Base-by-base conservation (phyloP, 495 filamentous ascomycete species). In the Tuber borchii region DNA sequence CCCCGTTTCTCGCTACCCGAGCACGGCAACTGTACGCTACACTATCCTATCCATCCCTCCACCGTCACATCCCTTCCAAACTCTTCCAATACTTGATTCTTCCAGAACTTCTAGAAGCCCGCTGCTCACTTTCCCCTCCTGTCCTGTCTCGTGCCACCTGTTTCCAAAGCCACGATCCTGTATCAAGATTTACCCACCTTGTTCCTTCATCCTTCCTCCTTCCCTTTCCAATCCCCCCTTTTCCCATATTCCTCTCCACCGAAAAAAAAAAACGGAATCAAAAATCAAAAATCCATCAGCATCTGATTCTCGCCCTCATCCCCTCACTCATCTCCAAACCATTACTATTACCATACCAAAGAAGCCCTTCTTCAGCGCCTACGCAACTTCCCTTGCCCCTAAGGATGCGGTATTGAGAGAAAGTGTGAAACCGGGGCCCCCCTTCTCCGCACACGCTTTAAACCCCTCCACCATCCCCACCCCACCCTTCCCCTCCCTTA, bases 41-140 rank as follows among this genome's bases (percentile, higher is more conserved):
- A n/a, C 2, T 31, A 61, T 61, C 51, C 12, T 6, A 61, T 61
- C 51, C 51, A 31, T 31, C 51, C 51, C 51, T 65, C 56, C 56
- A 31, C 3, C 56, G 0, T 5, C 56, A 65, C 56, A 65, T 34
- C 51, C 51, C 51, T 31, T 61, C 51, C 51, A 61, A 61, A 61
- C 1, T 61, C n/a, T 3, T 3, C 56, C 26, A 34, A 65, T 65
- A 65, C 56, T 8, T 19, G 56, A 78, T 79, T 71, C 78, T 79
- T 79, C 78, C 78, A 79, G 78, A 79, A 79, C 78, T 79, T 79
- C 78, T 76, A 70, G 78, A 79, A 79, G 78, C 77, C 68, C 39
- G 46, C 34, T 65, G 71, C 65, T 78, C 77, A 71, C 56, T 70
- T 78, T 76, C 68, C 68, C 71, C 78, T 79, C 78, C 73, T 73